Evolutionary conservation across 495 filamentous ascomycete genomes (phyloP), one percentile per base, ranked within the genome.

Genomic region (Massariosphaeria phaeospora): DNA sequence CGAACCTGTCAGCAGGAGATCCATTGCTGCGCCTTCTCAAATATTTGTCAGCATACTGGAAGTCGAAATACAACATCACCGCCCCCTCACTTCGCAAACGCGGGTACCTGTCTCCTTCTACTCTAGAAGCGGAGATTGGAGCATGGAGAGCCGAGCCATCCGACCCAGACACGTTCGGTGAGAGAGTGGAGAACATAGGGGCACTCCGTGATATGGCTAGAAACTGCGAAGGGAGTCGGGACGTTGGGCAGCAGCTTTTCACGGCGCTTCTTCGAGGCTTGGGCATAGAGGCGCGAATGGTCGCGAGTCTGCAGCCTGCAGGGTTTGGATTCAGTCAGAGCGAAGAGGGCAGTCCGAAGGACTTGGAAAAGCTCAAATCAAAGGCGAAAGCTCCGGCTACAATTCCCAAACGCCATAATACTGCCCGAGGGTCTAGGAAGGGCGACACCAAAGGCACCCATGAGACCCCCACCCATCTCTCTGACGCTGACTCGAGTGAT

Each of bases 311-410:
- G 10, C 93, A 97, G 57, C 85, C 93, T 13, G 66, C 89, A 0
- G 93, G 94, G 1, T 95, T 96, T 68, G 90, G 90, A 1, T 96
- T 88, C 81, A 91, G 83, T 44, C 91, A 91, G 64, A 72, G 76
- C 15, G 93, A 98, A 68, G 84, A 89, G 63, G 79, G 79, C 1
- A 56, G 57, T 51, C 57, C 44, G 54, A 71, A 61, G 57, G 10
- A 56, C 23, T 65, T 76, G 62, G 66, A 66, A 35, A 52, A 41
- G 44, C 21, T 49, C 1, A 38, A 49, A 15, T 33, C 20, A 11
- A 49, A 36, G 1, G 12, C 13, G 15, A 42, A 52, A 42, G 5
- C 36, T 24, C 2, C 26, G n/a, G n/a, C n/a, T n/a, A n/a, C n/a
- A n/a, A n/a, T n/a, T n/a, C n/a, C n/a, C n/a, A n/a, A n/a, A n/a